Conservation (phyloP, 2,329 filamentous ascomycete genomes). For the Penicillium sp. region DNA sequence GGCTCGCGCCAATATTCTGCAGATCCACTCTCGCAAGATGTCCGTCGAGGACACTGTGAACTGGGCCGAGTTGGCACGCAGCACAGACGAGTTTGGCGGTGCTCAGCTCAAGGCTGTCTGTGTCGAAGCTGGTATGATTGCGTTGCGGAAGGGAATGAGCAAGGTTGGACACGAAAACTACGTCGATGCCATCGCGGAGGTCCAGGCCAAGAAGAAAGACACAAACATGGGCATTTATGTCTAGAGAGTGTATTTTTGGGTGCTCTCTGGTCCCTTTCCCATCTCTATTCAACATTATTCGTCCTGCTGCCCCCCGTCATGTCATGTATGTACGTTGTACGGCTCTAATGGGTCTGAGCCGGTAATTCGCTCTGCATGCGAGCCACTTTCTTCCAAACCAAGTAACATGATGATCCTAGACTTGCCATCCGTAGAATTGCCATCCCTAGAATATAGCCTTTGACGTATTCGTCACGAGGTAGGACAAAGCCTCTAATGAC, state of each 20-base stretch:
- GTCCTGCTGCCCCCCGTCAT: slow-evolving; percentile 14
- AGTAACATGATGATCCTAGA: slow-evolving; percentile 20
- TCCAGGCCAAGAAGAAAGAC: slow-evolving; percentile 88
- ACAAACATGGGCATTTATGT: slow-evolving; percentile 52
- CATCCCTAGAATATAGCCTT: not conserved
- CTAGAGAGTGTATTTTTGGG: slow-evolving; percentile 20
- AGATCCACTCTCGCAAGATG: slow-evolving; percentile 99
- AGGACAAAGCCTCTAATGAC: not conserved
- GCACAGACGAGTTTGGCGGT: slow-evolving; percentile 97
- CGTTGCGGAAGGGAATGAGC: slow-evolving; percentile 86
- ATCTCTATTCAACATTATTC: slow-evolving; percentile 4
- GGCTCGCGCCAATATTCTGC: slow-evolving; percentile 92
- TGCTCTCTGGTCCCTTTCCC: slow-evolving; percentile 9
- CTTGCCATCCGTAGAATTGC: not conserved
- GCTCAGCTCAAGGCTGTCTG: slow-evolving; percentile 98
- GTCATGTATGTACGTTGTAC: slow-evolving; percentile 25
- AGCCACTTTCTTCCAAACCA: slow-evolving; percentile 12
- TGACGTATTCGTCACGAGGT: not conserved
- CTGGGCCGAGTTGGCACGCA: slow-evolving; percentile 92
- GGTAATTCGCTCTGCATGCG: slow-evolving; percentile 25
- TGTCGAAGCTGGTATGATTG: slow-evolving; percentile 99
- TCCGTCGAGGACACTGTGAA: slow-evolving; percentile 90
- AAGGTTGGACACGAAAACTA: slow-evolving; percentile 99
- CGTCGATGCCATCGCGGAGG: slow-evolving; percentile 96
- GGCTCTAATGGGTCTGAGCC: slow-evolving; percentile 14